Base-by-base conservation (phyloP, 345 rosid species). In the Eucalyptus globulus region DNA sequence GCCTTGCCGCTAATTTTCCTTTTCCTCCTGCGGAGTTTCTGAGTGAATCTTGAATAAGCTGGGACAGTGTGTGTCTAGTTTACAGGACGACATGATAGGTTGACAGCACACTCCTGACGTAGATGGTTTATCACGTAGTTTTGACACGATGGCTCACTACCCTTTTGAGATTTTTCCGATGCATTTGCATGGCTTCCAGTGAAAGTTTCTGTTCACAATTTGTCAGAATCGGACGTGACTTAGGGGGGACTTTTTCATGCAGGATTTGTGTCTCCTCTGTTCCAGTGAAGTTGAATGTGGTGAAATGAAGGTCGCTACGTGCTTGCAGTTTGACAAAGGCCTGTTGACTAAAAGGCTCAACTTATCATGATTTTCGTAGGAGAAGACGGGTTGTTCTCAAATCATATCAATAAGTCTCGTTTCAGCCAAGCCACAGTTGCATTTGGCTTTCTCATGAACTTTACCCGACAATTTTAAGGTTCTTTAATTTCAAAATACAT, bases 11-110 rank as follows among this genome's bases (percentile, higher is more conserved):
- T 86, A 47, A 53, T 47, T 27, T 29, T 87, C 72, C 47, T 56
- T 83, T 44, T 83, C 86, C 22, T 67, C 80, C 43, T 31, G 80
- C 92, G 90, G 89, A 96, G 97, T 80, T 85, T 95, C 96, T 94
- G 21, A n/a, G 80, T 31, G 11, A 8, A 67, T 31, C 40, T 67
- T n/a, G 40, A 31, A 14, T 14, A 4, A n/a, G 80, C 11, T 67
- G 49, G 40, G 22, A 10, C 16, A 6, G 1, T 49, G 22, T 8
- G 76, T n/a, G 14, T 49, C 14, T 49, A 49, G 49, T 49, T 49
- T 49, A 65, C 37, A n/a, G 69, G 34, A 29, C 9, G 17, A 6
- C 34, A 29, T n/a, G 76, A n/a, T 65, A 29, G 7, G 65, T 54
- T 19, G 60, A 54, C 60, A 14, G 72, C 15, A 65, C 21, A 65